Percentiles rank a stretch among this genome's conserved stretches.
Conservation (phyloP, 192 early-diverging fungal species). For the Geranomyces variabilis region DNA sequence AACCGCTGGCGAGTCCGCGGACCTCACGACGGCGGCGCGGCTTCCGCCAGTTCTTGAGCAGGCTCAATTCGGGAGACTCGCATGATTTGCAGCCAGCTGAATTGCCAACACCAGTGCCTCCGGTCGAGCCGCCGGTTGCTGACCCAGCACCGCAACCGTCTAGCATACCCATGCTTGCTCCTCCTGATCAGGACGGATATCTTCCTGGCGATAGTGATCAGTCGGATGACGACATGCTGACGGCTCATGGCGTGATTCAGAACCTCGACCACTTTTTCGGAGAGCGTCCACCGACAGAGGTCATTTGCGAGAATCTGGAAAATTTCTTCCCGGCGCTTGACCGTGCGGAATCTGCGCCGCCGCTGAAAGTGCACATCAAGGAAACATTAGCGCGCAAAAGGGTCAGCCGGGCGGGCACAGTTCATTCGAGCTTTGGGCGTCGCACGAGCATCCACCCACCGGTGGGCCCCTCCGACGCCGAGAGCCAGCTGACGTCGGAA, state of each 20-base stretch:
- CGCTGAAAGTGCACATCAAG: conserved; percentile 21
- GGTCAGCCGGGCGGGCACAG: background rate
- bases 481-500: background rate
- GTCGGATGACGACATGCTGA: background rate
- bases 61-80: background rate
- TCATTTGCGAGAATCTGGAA: conserved; percentile 87
- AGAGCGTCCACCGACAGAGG: conserved; percentile 89
- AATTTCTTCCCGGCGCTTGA: conserved; percentile 72
- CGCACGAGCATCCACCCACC: background rate
- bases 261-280: conserved; percentile 84
- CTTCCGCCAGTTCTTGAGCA: conserved; percentile 4
- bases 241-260: conserved; percentile 15
- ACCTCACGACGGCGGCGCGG: background rate
- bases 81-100: too few relatives aligned
- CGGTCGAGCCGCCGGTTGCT: background rate
- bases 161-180: conserved; percentile 10
- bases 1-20: background rate
- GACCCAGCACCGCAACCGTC: background rate
- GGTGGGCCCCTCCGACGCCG: background rate
- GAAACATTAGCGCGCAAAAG: conserved; percentile 25
- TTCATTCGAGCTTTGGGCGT: conserved; percentile 1
- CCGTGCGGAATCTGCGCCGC: background rate
- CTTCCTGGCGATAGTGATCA: background rate
- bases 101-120: background rate
- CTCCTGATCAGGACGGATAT: conserved; percentile 25